These are phyloP conservation scores for Gastrodia elata DNA, from an alignment of 106 monocot species.

Conservation along the genomic window DNA sequence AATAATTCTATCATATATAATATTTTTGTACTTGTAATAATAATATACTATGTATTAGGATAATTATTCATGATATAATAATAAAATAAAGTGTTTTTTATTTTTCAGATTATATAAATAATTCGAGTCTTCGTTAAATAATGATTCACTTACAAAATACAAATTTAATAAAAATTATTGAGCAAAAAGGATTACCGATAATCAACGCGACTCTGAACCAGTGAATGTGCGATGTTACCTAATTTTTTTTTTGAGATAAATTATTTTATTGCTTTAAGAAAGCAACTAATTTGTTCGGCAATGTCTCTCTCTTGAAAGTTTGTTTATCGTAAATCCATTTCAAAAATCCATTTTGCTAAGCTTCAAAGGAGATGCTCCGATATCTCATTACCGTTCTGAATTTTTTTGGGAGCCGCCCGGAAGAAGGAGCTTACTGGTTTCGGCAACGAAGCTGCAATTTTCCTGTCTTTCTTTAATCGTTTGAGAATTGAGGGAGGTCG, in stretches of 20 bases:
- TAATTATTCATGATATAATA: no score
- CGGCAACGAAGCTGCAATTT: neutral
- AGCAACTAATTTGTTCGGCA: neutral
- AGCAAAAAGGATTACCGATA: neutral
- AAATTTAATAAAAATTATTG: neutral
- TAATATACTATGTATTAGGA: no score
- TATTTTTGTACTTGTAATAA: no score
- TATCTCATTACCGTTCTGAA: no score
- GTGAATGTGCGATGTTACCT: neutral
- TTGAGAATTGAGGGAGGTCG: neutral
- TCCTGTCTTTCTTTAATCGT: neutral
- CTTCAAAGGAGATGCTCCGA: neutral
- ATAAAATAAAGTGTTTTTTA: no score
- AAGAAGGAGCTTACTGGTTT: neutral
- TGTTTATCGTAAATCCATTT: neutral
- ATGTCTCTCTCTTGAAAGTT: neutral
- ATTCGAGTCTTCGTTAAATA: no score
- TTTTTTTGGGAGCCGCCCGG: neutral
- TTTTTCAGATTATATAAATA: no score
- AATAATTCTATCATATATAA: no score
- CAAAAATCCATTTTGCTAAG: neutral
- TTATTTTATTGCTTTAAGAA: neutral
- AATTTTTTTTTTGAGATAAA: neutral
- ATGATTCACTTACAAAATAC: neutral
- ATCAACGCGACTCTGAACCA: neutral